These are phyloP conservation scores for Corylus avellana DNA, from an alignment of 306 rosid genomes.

Conservation along the genomic window DNA sequence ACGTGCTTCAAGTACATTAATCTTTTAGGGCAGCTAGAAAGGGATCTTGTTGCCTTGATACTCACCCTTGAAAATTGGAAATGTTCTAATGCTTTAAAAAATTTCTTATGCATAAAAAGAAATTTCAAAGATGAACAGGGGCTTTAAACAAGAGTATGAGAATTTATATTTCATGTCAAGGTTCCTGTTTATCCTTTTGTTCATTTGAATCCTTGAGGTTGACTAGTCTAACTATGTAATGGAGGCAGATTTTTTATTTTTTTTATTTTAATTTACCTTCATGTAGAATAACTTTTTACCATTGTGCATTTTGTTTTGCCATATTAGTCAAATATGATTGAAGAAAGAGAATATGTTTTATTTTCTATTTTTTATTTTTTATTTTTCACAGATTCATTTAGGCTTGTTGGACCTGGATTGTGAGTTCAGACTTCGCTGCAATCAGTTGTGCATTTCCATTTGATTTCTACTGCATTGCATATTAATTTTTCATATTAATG, in stretches of 20 bases:
- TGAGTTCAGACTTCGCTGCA: background rate
- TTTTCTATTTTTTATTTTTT: background rate
- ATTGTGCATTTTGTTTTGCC: background rate
- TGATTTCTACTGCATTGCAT: background rate
- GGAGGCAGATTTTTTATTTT: background rate
- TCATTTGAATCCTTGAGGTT: constrained; percentile 5
- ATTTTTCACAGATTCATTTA: background rate
- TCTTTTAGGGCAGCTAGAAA: no score
- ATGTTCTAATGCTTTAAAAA: no score
- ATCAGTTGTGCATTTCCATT: background rate
- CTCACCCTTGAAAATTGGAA: no score
- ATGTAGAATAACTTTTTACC: background rate
- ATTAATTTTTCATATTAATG: background rate
- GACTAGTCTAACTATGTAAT: background rate
- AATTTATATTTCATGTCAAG: no score
- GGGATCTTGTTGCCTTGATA: no score
- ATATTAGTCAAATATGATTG: background rate
- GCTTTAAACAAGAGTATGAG: no score
- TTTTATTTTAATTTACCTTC: background rate
- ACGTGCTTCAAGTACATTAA: no score
- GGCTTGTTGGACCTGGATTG: background rate
- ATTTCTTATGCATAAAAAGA: no score
- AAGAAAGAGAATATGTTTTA: background rate
- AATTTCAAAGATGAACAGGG: no score
- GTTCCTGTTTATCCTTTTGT: background rate